These are phyloP conservation scores for Neurospora crassa DNA, from an alignment of 2,329 filamentous ascomycete species.

Conservation along the genomic window DNA sequence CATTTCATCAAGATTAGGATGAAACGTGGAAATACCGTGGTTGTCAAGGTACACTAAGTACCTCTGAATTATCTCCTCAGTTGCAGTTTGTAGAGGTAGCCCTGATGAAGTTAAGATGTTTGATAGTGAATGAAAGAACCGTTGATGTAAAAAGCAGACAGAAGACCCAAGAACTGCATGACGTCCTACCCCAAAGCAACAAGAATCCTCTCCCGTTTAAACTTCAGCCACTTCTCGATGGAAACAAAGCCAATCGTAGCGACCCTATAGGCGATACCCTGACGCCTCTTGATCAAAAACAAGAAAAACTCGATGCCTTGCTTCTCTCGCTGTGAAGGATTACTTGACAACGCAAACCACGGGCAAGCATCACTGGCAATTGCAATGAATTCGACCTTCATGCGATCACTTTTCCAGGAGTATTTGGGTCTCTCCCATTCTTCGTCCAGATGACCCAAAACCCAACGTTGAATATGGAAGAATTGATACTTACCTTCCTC, in stretches of 20 bases:
- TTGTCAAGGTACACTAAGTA: neutral
- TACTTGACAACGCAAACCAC: too few relatives aligned
- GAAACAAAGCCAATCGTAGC: neutral
- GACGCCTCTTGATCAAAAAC: neutral
- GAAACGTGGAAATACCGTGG: neutral
- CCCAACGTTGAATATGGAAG: neutral
- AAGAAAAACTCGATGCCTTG: neutral
- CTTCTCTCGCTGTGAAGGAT: too few relatives aligned
- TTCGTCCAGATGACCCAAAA: neutral
- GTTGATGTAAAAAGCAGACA: neutral
- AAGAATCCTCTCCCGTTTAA: neutral
- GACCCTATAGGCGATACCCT: neutral
- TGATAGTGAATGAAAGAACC: neutral
- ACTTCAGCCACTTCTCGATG: neutral
- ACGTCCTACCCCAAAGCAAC: neutral
- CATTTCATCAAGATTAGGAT: neutral
- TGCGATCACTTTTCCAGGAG: neutral
- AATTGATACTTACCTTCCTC: neutral
- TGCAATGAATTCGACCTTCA: neutral
- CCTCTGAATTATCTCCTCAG: neutral
- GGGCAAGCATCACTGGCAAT: neutral
- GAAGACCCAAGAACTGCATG: too few relatives aligned
- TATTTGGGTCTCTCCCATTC: neutral
- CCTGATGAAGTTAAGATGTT: neutral
- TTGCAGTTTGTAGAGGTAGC: neutral